phyloP scores from a whole-genome alignment of 805 yeast genomes.

The Yamadazyma kitorensis region DNA sequence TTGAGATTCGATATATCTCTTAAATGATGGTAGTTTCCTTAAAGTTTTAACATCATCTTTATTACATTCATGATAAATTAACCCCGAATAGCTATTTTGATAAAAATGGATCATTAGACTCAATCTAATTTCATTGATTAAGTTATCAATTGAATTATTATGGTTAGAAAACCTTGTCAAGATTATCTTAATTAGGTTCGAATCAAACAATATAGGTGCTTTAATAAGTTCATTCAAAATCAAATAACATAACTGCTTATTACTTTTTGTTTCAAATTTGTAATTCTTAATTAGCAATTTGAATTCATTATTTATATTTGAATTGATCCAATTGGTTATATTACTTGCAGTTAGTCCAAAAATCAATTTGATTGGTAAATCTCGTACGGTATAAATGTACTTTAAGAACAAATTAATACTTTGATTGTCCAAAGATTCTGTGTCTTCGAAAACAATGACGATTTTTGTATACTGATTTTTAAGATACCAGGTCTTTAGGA shows the following conservation, averaged over 20 bases:
- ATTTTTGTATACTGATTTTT: constrained; percentile 1
- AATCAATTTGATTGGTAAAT: constrained; percentile 32
- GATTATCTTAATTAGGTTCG: constrained; percentile 24
- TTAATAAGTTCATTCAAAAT: constrained; percentile 31
- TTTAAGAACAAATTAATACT: constrained; percentile 35
- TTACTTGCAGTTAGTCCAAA: constrained; percentile 35
- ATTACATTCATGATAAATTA: constrained; percentile 15
- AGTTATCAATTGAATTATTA: constrained; percentile 40
- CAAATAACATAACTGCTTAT: constrained; percentile 26
- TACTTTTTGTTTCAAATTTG: constrained; percentile 33
- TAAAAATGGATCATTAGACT: constrained; percentile 40
- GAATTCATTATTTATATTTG: constrained; percentile 28
- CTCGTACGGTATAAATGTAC: constrained; percentile 20
- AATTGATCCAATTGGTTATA: constrained; percentile 36
- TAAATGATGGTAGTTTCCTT: constrained; percentile 35
- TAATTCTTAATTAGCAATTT: constrained; percentile 25
- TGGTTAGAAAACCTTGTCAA: constrained; percentile 34
- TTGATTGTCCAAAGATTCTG: constrained; percentile 32
- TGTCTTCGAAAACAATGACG: constrained; percentile 33
- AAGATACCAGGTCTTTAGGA: constrained; percentile 5
- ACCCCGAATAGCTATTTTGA: constrained; percentile 31
- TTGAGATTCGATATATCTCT: constrained; percentile 27
- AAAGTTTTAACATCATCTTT: constrained; percentile 19
- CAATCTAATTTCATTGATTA: constrained; percentile 36
- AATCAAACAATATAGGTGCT: constrained; percentile 17